Evolutionary conservation across 2,329 filamentous ascomycete genomes (phyloP).

Genomic region (Aspergillus niger): DNA sequence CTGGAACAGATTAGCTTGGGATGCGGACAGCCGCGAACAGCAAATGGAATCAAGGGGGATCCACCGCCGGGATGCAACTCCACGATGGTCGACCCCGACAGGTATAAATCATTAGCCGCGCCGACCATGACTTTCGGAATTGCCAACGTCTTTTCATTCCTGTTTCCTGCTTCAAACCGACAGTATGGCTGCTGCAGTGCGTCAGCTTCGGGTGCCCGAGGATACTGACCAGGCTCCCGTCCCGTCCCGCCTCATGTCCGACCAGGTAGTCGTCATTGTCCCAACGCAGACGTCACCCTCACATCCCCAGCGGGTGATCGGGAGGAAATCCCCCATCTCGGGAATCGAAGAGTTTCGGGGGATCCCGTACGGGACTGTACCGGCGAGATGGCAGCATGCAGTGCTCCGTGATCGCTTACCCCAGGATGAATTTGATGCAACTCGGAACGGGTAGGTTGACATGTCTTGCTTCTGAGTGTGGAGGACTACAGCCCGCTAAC

Average conservation of each 20-base stretch:
- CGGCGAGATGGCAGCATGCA: constrained; percentile 7
- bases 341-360: constrained; percentile 8
- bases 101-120: constrained; percentile 6
- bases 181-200: not conserved
- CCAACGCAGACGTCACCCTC: not conserved
- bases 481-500: not conserved
- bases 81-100: not conserved
- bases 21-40: not conserved
- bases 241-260: not conserved
- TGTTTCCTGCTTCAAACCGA: too few relatives aligned
- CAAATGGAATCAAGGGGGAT: not conserved
- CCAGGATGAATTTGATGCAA: not conserved
- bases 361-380: constrained; percentile 2
- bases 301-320: not conserved
- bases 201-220: not conserved
- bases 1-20: not conserved
- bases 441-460: not conserved
- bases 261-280: not conserved
- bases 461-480: too few relatives aligned
- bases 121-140: not conserved
- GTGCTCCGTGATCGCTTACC: constrained; percentile 5
- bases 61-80: not conserved
- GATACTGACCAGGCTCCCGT: not conserved
- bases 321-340: not conserved
- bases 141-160: not conserved